A percentile compares a stretch with the other conserved stretches of the same genome.
Evolutionary conservation across 2,329 filamentous ascomycete species (phyloP).

Genomic region (Hymenotorrendiella dingleyae): DNA sequence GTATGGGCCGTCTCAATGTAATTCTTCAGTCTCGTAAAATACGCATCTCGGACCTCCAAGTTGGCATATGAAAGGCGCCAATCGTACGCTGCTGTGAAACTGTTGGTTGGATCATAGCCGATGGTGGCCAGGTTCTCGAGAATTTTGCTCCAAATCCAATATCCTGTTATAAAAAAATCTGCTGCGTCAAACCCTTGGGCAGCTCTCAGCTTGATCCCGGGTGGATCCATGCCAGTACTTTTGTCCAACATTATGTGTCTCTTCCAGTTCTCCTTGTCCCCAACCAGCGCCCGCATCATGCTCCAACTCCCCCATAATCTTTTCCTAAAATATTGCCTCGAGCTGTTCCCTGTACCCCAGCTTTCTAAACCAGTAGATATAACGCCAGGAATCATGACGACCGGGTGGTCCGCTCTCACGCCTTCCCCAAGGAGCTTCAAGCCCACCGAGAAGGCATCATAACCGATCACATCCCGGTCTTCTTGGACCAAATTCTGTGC

Average conservation of each 20-base stretch:
- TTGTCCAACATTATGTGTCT: constrained; percentile 96
- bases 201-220: constrained; percentile 81
- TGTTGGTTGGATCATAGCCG: constrained; percentile 83
- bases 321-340: constrained; percentile 88
- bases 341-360: constrained; percentile 84
- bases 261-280: constrained; percentile 95
- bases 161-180: constrained; percentile 86
- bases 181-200: constrained; percentile 97
- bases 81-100: constrained; percentile 70
- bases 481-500: constrained; percentile 80
- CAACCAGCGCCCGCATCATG: constrained; percentile 92
- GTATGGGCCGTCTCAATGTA: constrained; percentile 80
- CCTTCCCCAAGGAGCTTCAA: constrained; percentile 77
- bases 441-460: constrained; percentile 91
- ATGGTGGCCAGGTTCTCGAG: constrained; percentile 93
- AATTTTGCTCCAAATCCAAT: constrained; percentile 98
- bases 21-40: constrained; percentile 84
- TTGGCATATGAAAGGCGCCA: constrained; percentile 91
- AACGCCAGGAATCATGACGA: constrained; percentile 96
- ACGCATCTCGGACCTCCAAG: constrained; percentile 84
- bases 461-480: constrained; percentile 81
- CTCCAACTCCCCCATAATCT: constrained; percentile 96
- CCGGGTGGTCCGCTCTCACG: constrained; percentile 72
- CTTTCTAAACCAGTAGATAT: constrained; percentile 96
- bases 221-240: constrained; percentile 82